Evolutionary conservation across 2,329 filamentous ascomycete species (phyloP), one percentile per base, ranked within the genome.

Genomic region (Didymella segeticola): DNA sequence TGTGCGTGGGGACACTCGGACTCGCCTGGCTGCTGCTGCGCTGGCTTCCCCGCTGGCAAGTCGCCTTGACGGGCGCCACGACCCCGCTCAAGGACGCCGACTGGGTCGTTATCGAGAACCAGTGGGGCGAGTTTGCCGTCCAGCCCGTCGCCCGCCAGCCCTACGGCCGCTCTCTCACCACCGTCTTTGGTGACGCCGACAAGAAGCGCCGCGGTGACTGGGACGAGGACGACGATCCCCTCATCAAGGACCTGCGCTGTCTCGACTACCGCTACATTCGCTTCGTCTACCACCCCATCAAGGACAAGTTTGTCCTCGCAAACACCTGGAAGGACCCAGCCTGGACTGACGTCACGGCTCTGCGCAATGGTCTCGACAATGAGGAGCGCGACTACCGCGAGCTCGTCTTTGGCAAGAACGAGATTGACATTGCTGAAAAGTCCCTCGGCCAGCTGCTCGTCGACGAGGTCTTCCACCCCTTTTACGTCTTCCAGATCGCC

Each of bases 401-500:
- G 65, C 83, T 87, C 34, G 89, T 98, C 5, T 99, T 99, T 75
- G 93, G 93, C 30, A 83, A 83, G 51, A 99, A 99, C 66, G 76
- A 91, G 53, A 96, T 99, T 62, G 90, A 97, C 59, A 96, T 99
- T 63, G 86, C 96, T 66, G 88, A 97, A 69, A 99, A 97, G 77
- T 87, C 90, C 1, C 83, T 89, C 14, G 82, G 86, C 1, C 90
- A 96, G 68, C 84, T 99, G 41, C 81, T 99, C 12, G 82, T 96
- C 17, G 93, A 99, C 64, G 95, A 99, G 85, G 92, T 91, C 17
- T 92, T 99, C 67, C 95, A 99, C 71, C 96, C 95, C 0, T 99
- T 99, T 73, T 99, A 99, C 73, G 89, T 99, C 50, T 99, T 99
- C 71, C 95, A 99, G 76, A 88, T 98, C 66, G 93, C 93, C 41